phyloP scores from a whole-genome alignment of 2,329 filamentous ascomycete genomes.

The Aspergillus hiratsukae region DNA sequence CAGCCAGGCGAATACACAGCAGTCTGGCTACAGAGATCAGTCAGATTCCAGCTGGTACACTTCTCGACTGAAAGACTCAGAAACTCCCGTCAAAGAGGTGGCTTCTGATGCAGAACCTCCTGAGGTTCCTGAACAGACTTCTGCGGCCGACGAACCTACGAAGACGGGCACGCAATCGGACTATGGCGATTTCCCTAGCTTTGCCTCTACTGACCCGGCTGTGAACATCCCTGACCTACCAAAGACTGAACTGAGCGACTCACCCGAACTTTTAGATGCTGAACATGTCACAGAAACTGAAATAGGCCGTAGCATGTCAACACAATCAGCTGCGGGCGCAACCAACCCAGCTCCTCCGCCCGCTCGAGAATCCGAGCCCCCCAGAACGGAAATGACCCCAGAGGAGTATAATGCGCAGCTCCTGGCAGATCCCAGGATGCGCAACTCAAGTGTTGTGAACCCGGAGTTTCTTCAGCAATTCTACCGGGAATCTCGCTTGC shows the following conservation, averaged over 20 bases:
- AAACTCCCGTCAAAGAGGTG: constrained; percentile 23
- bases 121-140: neutral
- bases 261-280: neutral
- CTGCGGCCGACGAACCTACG: constrained; percentile 20
- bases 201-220: constrained; percentile 18
- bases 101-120: constrained; percentile 13
- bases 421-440: constrained; percentile 75
- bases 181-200: constrained; percentile 38
- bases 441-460: constrained; percentile 86
- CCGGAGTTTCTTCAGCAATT: constrained; percentile 92
- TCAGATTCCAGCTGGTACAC: constrained; percentile 80
- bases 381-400: constrained; percentile 60
- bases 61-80: constrained; percentile 55
- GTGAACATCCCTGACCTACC: neutral
- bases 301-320: neutral
- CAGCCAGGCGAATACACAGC: constrained; percentile 59
- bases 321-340: constrained; percentile 1
- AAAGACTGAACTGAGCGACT: neutral
- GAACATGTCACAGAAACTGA: neutral
- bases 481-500: constrained; percentile 89
- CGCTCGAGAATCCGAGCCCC: constrained; percentile 17
- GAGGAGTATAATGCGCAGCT: constrained; percentile 89
- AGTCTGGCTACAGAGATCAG: constrained; percentile 71
- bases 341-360: constrained; percentile 13
- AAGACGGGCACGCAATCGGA: constrained; percentile 38